These are phyloP conservation scores for Fusarium chlamydosporum DNA, from an alignment of 2,329 filamentous ascomycete species.

Conservation along the genomic window DNA sequence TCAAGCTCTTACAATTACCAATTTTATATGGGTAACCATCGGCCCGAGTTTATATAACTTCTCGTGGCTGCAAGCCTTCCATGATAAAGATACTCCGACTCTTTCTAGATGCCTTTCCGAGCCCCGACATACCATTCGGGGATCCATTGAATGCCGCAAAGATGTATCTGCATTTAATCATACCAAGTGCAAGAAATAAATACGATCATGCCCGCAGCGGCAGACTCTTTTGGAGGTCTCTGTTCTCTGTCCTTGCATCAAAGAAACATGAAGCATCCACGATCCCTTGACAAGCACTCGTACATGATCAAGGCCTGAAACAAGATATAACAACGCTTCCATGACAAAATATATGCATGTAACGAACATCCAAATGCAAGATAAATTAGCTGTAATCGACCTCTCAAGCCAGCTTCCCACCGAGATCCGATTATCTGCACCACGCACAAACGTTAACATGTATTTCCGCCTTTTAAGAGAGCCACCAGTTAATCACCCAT, in stretches of 20 bases:
- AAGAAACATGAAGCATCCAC: too few species aligned
- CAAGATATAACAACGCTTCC: too few species aligned
- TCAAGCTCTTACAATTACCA: too few species aligned
- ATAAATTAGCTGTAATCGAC: neutral
- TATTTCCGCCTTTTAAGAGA: neutral
- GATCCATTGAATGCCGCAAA: neutral
- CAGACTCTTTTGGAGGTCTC: neutral
- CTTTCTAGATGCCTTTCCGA: neutral
- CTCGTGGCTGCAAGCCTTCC: neutral
- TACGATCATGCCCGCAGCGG: neutral
- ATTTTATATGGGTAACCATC: neutral
- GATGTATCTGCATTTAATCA: neutral
- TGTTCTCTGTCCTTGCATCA: neutral
- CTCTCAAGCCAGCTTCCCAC: neutral
- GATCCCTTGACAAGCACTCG: too few species aligned
- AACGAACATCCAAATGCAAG: neutral
- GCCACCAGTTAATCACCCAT: neutral
- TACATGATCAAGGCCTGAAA: too few species aligned
- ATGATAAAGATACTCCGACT: neutral
- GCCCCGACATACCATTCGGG: neutral
- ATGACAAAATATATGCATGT: too few species aligned
- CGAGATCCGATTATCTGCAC: neutral
- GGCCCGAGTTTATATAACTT: constrained; percentile 14
- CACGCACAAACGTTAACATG: neutral
- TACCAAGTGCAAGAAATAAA: neutral